Evolutionary conservation across 352 stramenopile genomes (phyloP).

Genomic region (Phytophthora sojae): DNA sequence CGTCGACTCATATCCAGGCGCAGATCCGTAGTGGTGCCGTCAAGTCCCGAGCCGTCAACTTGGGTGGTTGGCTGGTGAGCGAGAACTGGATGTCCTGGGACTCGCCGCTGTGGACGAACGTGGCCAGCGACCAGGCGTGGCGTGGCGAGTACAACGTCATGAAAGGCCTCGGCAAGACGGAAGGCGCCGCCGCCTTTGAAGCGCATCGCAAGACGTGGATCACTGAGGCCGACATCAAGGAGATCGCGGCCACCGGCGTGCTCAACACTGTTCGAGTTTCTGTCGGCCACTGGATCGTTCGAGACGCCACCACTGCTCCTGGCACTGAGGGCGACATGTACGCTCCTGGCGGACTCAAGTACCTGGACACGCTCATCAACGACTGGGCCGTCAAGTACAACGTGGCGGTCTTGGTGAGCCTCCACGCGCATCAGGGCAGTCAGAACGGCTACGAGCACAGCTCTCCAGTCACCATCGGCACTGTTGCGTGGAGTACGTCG

Average conservation of each 20-base stretch:
- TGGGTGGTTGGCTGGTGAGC: conserved; percentile 10
- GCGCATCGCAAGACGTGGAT: neutral
- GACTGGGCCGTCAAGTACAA: conserved; percentile 62
- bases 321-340: conserved; percentile 30
- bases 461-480: too few species aligned
- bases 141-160: conserved; percentile 3
- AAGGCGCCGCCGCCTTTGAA: neutral
- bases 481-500: neutral
- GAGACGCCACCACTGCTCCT: conserved; percentile 29
- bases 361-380: conserved; percentile 63
- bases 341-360: conserved; percentile 44
- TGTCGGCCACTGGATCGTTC: conserved; percentile 56
- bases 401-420: conserved; percentile 38
- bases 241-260: conserved; percentile 22
- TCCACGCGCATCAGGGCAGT: conserved; percentile 42
- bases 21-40: conserved; percentile 2
- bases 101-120: neutral
- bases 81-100: conserved; percentile 19
- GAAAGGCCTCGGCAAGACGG: neutral
- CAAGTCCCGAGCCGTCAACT: conserved; percentile 7
- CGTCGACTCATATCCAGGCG: conserved; percentile 4
- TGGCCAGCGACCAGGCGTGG: neutral
- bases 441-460: conserved; percentile 66
- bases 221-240: conserved; percentile 27
- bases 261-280: conserved; percentile 59